A percentile compares a stretch with the other conserved stretches of the same genome.
phyloP scores from a whole-genome alignment of 2,329 filamentous ascomycete genomes.

The Beauveria sp. region DNA sequence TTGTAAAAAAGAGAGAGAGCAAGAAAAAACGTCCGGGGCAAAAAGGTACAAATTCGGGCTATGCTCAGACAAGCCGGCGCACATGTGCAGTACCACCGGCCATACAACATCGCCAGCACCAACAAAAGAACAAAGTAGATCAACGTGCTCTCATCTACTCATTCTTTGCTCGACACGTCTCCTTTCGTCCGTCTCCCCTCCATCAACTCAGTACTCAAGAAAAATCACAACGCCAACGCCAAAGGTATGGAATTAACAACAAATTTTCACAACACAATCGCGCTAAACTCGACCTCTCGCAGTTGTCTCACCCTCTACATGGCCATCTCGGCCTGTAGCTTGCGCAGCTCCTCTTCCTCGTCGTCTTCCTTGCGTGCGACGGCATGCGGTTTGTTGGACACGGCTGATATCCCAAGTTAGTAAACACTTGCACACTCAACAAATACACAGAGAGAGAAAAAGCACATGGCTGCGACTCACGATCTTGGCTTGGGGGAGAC shows the following conservation, averaged over 20 bases:
- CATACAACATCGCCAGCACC: neutral
- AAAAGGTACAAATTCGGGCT: neutral
- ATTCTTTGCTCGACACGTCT: neutral
- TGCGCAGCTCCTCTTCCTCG: conserved; percentile 89
- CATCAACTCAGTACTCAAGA: conserved; percentile 11
- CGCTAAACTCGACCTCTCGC: neutral
- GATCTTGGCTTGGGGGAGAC: conserved; percentile 62
- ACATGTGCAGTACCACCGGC: neutral
- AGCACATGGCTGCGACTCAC: conserved; percentile 45
- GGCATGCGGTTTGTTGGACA: conserved; percentile 31
- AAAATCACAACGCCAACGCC: conserved; percentile 13
- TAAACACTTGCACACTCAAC: neutral
- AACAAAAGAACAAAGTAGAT: neutral
- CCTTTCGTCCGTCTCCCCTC: neutral
- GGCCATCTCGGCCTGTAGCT: conserved; percentile 93
- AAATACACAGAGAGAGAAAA: conserved; percentile 16
- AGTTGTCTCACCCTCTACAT: conserved; percentile 53
- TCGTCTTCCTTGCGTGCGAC: conserved; percentile 60
- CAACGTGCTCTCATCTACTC: neutral
- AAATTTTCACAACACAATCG: no score
- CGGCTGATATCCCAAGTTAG: conserved; percentile 3
- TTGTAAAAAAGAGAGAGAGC: neutral
- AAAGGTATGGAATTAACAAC: conserved; percentile 8
- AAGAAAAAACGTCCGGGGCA: neutral
- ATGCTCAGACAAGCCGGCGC: neutral